These are phyloP conservation scores for Candida ipomoeae DNA, from an alignment of 805 yeast species.

Conservation along the genomic window DNA sequence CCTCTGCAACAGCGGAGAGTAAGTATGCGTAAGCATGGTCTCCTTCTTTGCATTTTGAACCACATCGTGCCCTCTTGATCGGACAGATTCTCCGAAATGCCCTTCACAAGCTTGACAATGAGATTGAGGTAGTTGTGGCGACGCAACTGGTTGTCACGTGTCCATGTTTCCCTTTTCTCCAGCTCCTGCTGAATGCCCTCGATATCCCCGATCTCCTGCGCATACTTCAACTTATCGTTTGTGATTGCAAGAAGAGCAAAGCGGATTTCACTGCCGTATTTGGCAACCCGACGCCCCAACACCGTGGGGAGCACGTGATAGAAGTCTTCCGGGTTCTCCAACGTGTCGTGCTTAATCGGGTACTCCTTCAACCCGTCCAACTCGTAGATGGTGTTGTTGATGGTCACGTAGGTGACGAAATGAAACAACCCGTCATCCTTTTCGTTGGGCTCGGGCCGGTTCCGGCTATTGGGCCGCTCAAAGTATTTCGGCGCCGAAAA, in stretches of 20 bases:
- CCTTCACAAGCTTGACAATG: constrained; percentile 42
- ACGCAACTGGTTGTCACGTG: constrained; percentile 50
- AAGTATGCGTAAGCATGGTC: constrained; percentile 7
- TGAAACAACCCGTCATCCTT: constrained; percentile 55
- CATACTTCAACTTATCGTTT: constrained; percentile 43
- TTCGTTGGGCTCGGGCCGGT: constrained; percentile 21
- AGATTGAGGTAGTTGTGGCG: constrained; percentile 52
- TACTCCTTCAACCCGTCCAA: constrained; percentile 56
- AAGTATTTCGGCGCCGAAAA: constrained; percentile 54
- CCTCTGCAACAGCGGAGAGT: background rate
- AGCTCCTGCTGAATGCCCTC: constrained; percentile 37
- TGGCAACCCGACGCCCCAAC: constrained; percentile 43
- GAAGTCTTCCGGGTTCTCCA: constrained; percentile 40
- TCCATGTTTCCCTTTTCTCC: constrained; percentile 49
- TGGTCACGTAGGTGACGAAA: constrained; percentile 51
- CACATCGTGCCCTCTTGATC: constrained; percentile 36
- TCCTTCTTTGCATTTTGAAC: constrained; percentile 24
- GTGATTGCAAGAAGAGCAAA: constrained; percentile 55
- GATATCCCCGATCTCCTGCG: constrained; percentile 37
- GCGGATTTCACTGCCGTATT: constrained; percentile 47
- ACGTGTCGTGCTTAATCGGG: constrained; percentile 49
- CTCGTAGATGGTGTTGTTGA: constrained; percentile 49
- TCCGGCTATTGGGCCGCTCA: constrained; percentile 37
- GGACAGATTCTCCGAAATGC: constrained; percentile 29
- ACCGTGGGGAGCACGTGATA: constrained; percentile 41